These are phyloP conservation scores for Ophiostoma triangulosporum DNA, from an alignment of 2,329 filamentous ascomycete species.

Conservation along the genomic window DNA sequence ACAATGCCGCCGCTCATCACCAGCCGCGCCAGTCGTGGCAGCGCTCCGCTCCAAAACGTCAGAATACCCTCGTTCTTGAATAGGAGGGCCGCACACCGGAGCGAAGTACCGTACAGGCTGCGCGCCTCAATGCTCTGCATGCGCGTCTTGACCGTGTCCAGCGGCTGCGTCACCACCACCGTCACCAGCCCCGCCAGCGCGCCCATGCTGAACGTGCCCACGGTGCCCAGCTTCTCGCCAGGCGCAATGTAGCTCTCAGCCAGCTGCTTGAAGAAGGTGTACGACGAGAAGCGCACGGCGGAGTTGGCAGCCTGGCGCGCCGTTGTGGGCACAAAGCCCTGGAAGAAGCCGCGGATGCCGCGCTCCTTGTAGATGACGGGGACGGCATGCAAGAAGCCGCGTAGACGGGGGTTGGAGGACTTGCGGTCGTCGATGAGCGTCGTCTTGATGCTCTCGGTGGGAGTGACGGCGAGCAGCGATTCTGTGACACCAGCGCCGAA, in stretches of 20 bases:
- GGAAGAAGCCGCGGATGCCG: conserved; percentile 85
- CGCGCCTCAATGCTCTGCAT: conserved; percentile 94
- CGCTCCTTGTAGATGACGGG: conserved; percentile 78
- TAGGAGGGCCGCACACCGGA: conserved; percentile 70
- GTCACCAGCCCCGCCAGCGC: conserved; percentile 83
- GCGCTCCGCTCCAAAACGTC: conserved; percentile 87
- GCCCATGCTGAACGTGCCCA: conserved; percentile 83
- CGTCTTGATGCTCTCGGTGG: conserved; percentile 97
- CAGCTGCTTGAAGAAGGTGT: conserved; percentile 80
- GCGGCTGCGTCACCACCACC: conserved; percentile 59
- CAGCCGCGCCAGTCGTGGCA: conserved; percentile 71
- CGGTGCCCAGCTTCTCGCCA: conserved; percentile 80
- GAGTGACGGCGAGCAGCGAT: conserved; percentile 83
- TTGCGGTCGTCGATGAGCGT: conserved; percentile 97
- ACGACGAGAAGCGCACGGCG: conserved; percentile 79
- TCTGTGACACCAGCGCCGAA: conserved; percentile 94
- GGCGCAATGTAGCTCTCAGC: conserved; percentile 86
- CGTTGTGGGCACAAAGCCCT: conserved; percentile 90
- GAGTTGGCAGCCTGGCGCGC: conserved; percentile 90
- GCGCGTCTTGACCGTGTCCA: conserved; percentile 92
- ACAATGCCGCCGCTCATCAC: conserved; percentile 93
- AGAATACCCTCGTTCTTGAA: conserved; percentile 78
- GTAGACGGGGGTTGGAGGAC: conserved; percentile 68
- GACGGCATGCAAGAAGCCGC: conserved; percentile 83
- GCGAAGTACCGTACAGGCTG: conserved; percentile 70